Base-by-base conservation (phyloP, 176 grass and related monocot species). In the Eragrostis nindensis region DNA sequence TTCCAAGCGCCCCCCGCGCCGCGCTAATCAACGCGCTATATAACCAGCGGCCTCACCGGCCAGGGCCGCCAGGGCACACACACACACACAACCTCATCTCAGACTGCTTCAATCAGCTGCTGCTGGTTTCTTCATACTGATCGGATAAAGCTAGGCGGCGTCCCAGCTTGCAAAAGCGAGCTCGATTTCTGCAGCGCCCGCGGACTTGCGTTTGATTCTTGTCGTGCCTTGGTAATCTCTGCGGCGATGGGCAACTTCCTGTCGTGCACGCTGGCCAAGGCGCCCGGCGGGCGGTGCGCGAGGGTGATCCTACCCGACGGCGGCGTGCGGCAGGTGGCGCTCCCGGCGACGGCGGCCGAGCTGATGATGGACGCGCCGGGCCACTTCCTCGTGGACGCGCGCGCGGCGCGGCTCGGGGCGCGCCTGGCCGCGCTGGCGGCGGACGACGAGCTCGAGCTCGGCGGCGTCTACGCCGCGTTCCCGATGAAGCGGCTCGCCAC, bases 321-420 rank as follows among this genome's bases (percentile, higher is more conserved):
- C 46, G 8, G 15, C n/a, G 78, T 93, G 17, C 52, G 82, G 27
- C 71, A 75, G 25, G 66, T 98, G 6, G 0, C 68, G 14, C 79
- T 75, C n/a, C 84, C 82, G 21, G 82, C 76, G 11, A 95, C 72
- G 61, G 92, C 90, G 26, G 96, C 96, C 2, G 96, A 98, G 82
- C 61, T 95, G 46, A 98, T 98, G 96, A 55, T 95, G 48, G 90
- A 98, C 75, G 74, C 70, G 52, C 90, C 96, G 8, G 96, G 96
- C 1, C 84, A 95, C 88, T 98, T 98, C 88, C 41, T 95, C 16
- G 84, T 75, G 3, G 75, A 91, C 74, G 82, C 81, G 73, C 80
- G 71, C 13, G 78, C 56, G 11, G 85, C 91, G 54, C 14, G 79
- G 10, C 41, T 84, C 7, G 95, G 96, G 1, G n/a, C 57, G 46